phyloP scores from a whole-genome alignment of 305 asterid genomes.

The Solanum chacoense region DNA sequence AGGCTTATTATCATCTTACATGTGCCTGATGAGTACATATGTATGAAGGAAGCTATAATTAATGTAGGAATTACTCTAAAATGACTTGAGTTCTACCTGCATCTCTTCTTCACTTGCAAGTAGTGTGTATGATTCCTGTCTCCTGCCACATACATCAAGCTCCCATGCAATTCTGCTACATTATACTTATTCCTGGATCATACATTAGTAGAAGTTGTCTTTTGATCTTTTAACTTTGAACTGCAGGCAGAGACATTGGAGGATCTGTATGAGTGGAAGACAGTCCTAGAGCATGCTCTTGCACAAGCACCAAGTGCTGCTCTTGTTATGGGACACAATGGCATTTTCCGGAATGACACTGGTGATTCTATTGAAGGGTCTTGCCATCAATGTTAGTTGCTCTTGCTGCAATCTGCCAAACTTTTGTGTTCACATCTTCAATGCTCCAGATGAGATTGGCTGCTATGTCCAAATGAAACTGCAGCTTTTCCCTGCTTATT shows the following conservation, averaged over 20 bases:
- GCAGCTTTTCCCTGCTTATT: background rate
- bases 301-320: slow-evolving; percentile 98
- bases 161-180: background rate
- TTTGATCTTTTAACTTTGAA: background rate
- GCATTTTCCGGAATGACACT: slow-evolving; percentile 76
- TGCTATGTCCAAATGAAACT: background rate
- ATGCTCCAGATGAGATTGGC: background rate
- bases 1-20: background rate
- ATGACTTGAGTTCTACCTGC: background rate
- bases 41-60: background rate
- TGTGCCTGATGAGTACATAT: background rate
- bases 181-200: background rate
- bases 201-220: background rate
- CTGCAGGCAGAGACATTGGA: slow-evolving; percentile 85
- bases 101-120: background rate
- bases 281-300: slow-evolving; percentile 92
- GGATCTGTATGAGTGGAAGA: slow-evolving; percentile 97
- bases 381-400: slow-evolving; percentile 70
- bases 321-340: slow-evolving; percentile 97
- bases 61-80: background rate
- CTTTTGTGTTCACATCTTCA: background rate
- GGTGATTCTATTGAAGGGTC: slow-evolving; percentile 71
- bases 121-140: background rate
- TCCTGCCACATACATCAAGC: background rate
- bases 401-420: background rate